Conservation (phyloP, 1,139 yeast species). For the Debaryomyces nepalensis region DNA sequence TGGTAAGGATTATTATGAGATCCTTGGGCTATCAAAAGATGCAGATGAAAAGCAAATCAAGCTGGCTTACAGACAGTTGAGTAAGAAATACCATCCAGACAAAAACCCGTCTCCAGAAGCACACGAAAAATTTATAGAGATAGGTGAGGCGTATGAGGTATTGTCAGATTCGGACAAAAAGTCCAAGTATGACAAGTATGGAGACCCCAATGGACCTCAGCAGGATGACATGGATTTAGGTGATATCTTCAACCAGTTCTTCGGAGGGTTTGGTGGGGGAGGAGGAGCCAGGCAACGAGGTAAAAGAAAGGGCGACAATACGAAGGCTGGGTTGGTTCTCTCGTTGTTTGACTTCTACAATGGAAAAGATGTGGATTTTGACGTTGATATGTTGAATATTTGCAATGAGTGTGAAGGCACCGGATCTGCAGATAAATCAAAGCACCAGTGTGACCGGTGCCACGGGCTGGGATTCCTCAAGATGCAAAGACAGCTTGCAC, state of each 20-base stretch:
- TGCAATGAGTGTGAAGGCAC: constrained; percentile 82
- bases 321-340: constrained; percentile 60
- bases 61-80: constrained; percentile 80
- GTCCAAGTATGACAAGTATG: constrained; percentile 73
- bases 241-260: constrained; percentile 73
- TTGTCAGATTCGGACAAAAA: constrained; percentile 77
- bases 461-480: constrained; percentile 72
- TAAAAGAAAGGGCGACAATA: constrained; percentile 66
- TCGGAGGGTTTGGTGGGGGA: constrained; percentile 68
- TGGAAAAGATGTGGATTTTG: constrained; percentile 67
- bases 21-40: constrained; percentile 67
- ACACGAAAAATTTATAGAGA: constrained; percentile 82
- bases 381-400: constrained; percentile 69
- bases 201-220: constrained; percentile 75
- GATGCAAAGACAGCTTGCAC: constrained; percentile 79
- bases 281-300: constrained; percentile 40
- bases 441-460: constrained; percentile 68
- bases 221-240: constrained; percentile 58
- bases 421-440: constrained; percentile 80
- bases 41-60: constrained; percentile 86
- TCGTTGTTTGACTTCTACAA: constrained; percentile 68
- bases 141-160: constrained; percentile 94
- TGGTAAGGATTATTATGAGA: constrained; percentile 37
- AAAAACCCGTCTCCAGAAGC: constrained; percentile 86
- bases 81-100: constrained; percentile 93